phyloP scores from a whole-genome alignment of 176 grass and related monocot genomes.

The Avena insularis region DNA sequence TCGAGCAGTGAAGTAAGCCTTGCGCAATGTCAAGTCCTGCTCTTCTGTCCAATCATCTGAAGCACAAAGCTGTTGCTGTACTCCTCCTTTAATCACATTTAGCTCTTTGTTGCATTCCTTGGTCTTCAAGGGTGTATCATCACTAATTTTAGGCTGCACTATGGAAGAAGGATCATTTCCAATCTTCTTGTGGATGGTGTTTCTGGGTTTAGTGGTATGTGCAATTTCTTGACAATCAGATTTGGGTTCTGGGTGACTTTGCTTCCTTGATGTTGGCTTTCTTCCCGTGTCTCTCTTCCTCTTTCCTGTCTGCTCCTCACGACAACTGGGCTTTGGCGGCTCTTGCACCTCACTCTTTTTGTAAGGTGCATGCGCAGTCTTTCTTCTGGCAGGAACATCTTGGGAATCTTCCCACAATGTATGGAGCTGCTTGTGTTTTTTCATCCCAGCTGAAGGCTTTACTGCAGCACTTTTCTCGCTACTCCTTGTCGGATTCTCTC shows the following conservation, averaged over 20 bases:
- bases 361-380: slow-evolving; percentile 3
- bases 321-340: neutral
- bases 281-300: slow-evolving; percentile 40
- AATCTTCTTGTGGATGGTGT: neutral
- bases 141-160: slow-evolving; percentile 23
- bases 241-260: slow-evolving; percentile 2
- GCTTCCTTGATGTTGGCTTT: neutral
- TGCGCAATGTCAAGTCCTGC: slow-evolving; percentile 64
- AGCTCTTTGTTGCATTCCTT: slow-evolving; percentile 39
- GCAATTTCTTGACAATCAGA: slow-evolving; percentile 24
- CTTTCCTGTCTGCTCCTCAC: slow-evolving; percentile 23
- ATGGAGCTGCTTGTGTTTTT: slow-evolving; percentile 11
- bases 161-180: slow-evolving; percentile 15
- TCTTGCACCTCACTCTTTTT: slow-evolving; percentile 22
- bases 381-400: slow-evolving; percentile 19
- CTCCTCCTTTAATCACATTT: slow-evolving; percentile 43
- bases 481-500: neutral
- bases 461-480: slow-evolving; percentile 5
- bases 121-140: neutral
- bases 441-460: slow-evolving; percentile 8
- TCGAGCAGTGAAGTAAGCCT: slow-evolving; percentile 70
- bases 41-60: slow-evolving; percentile 74
- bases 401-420: slow-evolving; percentile 9
- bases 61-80: slow-evolving; percentile 33
- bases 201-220: slow-evolving; percentile 17